These are phyloP conservation scores for Yamadazyma scolyti DNA, from an alignment of 805 yeast species.

Conservation along the genomic window DNA sequence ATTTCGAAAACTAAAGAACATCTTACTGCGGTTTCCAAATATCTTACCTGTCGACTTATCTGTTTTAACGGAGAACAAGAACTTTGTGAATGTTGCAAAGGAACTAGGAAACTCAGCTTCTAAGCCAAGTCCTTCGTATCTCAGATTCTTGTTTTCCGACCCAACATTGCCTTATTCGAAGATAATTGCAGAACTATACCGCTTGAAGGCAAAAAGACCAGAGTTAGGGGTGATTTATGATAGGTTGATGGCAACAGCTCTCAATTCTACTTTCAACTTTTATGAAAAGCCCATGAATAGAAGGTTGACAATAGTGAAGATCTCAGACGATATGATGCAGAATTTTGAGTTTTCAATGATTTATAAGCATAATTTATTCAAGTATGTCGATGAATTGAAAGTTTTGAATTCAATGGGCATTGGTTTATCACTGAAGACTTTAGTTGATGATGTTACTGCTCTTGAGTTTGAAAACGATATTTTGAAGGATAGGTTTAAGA, in stretches of 20 bases:
- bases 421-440: slow-evolving; percentile 1
- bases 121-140: too few species aligned
- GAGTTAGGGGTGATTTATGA: slow-evolving; percentile 1
- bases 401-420: slow-evolving; percentile 9
- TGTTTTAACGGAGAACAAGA: slow-evolving; percentile 1
- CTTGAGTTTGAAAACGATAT: slow-evolving; percentile 4
- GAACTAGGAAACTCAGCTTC: background rate
- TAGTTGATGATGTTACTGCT: background rate
- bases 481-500: slow-evolving; percentile 1
- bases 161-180: too few species aligned
- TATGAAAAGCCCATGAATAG: slow-evolving; percentile 5
- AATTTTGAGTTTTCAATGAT: slow-evolving; percentile 20
- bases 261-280: slow-evolving; percentile 9
- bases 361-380: slow-evolving; percentile 12
- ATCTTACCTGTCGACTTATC: slow-evolving; percentile 7
- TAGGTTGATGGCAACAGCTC: slow-evolving; percentile 4
- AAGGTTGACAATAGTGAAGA: slow-evolving; percentile 8
- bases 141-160: too few species aligned
- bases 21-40: slow-evolving; percentile 12
- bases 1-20: slow-evolving; percentile 17
- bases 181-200: too few species aligned
- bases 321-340: slow-evolving; percentile 11
- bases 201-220: too few species aligned
- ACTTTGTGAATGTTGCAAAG: slow-evolving; percentile 3
- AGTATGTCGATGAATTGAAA: slow-evolving; percentile 15